These are phyloP conservation scores for Clathrus columnatus DNA, from an alignment of 768 basidiomycete genomes.

Conservation along the genomic window DNA sequence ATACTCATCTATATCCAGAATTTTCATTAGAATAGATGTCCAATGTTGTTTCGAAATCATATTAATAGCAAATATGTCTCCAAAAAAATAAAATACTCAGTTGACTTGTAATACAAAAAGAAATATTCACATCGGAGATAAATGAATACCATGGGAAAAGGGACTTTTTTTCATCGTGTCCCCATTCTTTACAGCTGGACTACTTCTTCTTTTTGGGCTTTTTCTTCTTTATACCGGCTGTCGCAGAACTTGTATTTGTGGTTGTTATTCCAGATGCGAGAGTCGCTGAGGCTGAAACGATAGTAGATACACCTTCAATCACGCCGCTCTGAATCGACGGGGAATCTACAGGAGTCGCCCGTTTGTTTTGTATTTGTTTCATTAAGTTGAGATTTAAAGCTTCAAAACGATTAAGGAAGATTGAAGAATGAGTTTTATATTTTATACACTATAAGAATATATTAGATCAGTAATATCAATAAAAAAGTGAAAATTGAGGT, in stretches of 20 bases:
- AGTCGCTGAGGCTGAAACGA: constrained; percentile 10
- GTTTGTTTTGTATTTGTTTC: constrained; percentile 75
- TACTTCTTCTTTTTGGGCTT: constrained; percentile 71
- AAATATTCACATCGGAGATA: no score
- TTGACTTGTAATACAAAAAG: no score
- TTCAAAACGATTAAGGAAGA: constrained; percentile 96
- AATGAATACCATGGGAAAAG: no score
- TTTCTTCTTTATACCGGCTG: constrained; percentile 73
- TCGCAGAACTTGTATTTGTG: constrained; percentile 27
- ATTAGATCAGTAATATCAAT: not conserved
- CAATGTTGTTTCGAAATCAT: not conserved
- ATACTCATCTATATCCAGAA: no score
- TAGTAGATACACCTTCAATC: constrained; percentile 24
- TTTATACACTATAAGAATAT: constrained; percentile 69
- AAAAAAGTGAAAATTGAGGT: constrained; percentile 23
- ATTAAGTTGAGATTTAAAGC: constrained; percentile 79
- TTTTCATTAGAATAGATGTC: not conserved
- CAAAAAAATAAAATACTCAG: no score
- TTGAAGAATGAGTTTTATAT: constrained; percentile 90
- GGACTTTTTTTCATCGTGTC: no score
- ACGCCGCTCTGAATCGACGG: constrained; percentile 17
- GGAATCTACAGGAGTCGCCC: constrained; percentile 18
- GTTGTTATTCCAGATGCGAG: constrained; percentile 9
- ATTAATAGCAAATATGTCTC: no score
- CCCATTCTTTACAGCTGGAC: no score